phyloP scores from a whole-genome alignment of 2,329 filamentous ascomycete genomes.

The Paraconiothyrium brasiliense region DNA sequence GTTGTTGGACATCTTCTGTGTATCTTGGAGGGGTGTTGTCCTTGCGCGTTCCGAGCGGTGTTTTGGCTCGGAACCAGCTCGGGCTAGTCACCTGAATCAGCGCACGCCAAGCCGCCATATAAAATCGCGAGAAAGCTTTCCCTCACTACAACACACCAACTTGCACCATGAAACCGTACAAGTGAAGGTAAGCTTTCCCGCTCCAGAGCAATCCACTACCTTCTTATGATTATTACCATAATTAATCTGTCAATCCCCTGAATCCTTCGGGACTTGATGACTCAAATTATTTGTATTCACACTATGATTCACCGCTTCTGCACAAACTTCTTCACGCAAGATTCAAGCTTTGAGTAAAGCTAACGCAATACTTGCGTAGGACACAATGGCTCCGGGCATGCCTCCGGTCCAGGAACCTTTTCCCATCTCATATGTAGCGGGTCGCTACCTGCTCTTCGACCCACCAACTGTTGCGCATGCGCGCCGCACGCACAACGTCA shows the following conservation, averaged over 20 bases:
- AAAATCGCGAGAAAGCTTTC: conserved; percentile 16
- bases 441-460: conserved; percentile 90
- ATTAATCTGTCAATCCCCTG: conserved; percentile 87
- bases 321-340: conserved; percentile 19
- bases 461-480: conserved; percentile 77
- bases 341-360: conserved; percentile 16
- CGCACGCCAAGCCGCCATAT: conserved; percentile 16
- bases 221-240: conserved; percentile 69
- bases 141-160: conserved; percentile 7
- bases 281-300: conserved; percentile 52
- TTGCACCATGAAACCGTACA: conserved; percentile 47
- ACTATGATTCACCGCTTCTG: conserved; percentile 42
- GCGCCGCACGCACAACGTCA: conserved; percentile 82
- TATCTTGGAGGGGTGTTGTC: neutral
- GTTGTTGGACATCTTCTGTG: conserved; percentile 33
- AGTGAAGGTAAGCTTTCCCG: conserved; percentile 41
- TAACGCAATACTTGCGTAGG: conserved; percentile 24
- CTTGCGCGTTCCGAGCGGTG: neutral
- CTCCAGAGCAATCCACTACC: neutral
- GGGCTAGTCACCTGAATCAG: conserved; percentile 9
- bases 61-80: conserved; percentile 1
- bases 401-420: conserved; percentile 64
- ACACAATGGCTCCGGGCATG: conserved; percentile 43
- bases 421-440: conserved; percentile 81
- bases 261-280: conserved; percentile 66